phyloP scores from a whole-genome alignment of 495 filamentous ascomycete species.

The Aspergillus funiculosus region DNA sequence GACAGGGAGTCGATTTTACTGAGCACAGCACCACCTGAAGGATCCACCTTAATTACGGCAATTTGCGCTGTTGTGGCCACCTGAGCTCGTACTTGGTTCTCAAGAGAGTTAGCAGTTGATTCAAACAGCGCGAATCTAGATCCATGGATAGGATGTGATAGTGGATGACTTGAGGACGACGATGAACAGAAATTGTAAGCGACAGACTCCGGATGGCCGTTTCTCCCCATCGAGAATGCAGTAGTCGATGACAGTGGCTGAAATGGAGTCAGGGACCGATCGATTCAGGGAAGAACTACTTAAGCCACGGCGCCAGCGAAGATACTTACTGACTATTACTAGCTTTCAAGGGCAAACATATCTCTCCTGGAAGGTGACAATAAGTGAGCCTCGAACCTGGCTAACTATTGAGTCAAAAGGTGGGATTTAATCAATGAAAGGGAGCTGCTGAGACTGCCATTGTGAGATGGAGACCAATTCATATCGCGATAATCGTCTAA shows the following conservation, averaged over 20 bases:
- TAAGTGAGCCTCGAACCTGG: neutral
- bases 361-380: neutral
- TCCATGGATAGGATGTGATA: neutral
- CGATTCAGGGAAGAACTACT: neutral
- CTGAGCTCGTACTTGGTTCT: conserved; percentile 1
- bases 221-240: conserved; percentile 2
- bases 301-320: neutral
- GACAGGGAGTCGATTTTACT: neutral
- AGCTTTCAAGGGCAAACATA: too few species aligned
- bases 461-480: neutral
- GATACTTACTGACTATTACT: too few species aligned
- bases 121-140: neutral
- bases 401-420: too few species aligned
- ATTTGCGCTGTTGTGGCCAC: neutral
- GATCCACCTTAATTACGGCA: conserved; percentile 11
- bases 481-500: neutral
- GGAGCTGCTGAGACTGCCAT: neutral
- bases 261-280: neutral
- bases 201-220: neutral
- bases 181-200: conserved; percentile 5
- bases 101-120: neutral
- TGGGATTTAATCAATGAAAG: conserved; percentile 3
- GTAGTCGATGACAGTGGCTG: conserved; percentile 3
- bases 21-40: too few species aligned
- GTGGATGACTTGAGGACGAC: neutral